Evolutionary conservation across 192 early-diverging fungal genomes (phyloP).

Genomic region (Entomortierella parvispora): DNA sequence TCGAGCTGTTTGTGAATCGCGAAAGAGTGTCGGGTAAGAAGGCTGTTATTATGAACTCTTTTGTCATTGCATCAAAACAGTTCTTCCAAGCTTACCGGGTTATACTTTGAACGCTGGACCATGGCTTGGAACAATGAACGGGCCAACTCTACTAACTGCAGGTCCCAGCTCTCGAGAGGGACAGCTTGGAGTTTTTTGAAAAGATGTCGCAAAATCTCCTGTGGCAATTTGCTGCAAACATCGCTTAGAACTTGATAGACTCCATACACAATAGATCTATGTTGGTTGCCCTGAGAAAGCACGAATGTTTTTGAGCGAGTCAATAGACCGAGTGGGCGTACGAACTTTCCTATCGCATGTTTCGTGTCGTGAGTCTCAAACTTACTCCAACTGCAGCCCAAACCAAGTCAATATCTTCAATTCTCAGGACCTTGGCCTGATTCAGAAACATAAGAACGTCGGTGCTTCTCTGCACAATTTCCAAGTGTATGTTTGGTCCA

Average conservation of each 20-base stretch:
- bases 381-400: constrained; percentile 55
- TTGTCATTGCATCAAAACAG: background rate
- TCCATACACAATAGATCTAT: constrained; percentile 57
- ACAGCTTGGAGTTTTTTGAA: constrained; percentile 53
- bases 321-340: background rate
- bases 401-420: constrained; percentile 53
- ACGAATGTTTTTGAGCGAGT: background rate
- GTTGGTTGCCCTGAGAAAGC: constrained; percentile 53
- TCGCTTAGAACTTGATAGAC: constrained; percentile 59
- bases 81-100: constrained; percentile 13
- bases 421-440: constrained; percentile 46
- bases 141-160: constrained; percentile 35
- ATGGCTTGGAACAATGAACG: constrained; percentile 38
- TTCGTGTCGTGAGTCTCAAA: background rate
- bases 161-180: constrained; percentile 45
- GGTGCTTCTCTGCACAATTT: constrained; percentile 58
- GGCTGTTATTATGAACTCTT: no score
- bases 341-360: background rate
- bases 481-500: constrained; percentile 59
- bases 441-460: constrained; percentile 56
- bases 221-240: constrained; percentile 42
- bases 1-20: constrained; percentile 35
- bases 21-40: no score
- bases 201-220: constrained; percentile 42
- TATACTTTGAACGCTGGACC: constrained; percentile 43